Evolutionary conservation across 2,329 filamentous ascomycete genomes (phyloP).

Genomic region (Mycosphaerella arachidis): DNA sequence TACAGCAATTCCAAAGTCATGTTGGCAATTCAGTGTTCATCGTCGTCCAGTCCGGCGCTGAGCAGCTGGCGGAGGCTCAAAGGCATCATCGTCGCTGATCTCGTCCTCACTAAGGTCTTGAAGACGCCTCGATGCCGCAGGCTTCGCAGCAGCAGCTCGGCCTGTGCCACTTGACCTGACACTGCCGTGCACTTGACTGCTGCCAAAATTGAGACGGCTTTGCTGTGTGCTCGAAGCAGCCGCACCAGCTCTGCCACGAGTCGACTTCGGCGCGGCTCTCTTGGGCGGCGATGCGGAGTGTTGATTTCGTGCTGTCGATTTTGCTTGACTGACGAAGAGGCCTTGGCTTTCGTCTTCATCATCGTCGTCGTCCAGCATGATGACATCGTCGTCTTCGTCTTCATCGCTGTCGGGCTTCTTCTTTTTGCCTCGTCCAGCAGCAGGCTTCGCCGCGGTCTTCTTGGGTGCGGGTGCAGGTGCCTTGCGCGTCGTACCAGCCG

Average conservation of each 20-base stretch:
- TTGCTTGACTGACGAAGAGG: conserved; percentile 38
- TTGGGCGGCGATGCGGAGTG: conserved; percentile 23
- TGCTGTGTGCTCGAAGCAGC: conserved; percentile 14
- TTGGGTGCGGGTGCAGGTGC: conserved; percentile 35
- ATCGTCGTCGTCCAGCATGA: conserved; percentile 42
- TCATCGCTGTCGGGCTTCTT: conserved; percentile 42
- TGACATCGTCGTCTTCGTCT: conserved; percentile 40
- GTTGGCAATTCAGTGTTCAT: conserved; percentile 3
- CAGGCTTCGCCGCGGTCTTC: conserved; percentile 29
- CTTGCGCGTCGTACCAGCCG: conserved; percentile 40
- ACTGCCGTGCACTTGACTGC: conserved; percentile 15
- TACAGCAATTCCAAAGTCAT: not conserved
- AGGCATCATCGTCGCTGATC: conserved; percentile 38
- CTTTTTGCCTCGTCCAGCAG: conserved; percentile 38
- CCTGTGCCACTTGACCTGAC: conserved; percentile 10
- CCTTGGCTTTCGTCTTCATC: conserved; percentile 44
- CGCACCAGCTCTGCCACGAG: conserved; percentile 16
- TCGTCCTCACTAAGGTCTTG: conserved; percentile 35
- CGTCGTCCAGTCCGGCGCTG: conserved; percentile 19
- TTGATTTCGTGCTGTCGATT: conserved; percentile 14
- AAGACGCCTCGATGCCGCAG: conserved; percentile 24
- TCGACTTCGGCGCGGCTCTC: conserved; percentile 15
- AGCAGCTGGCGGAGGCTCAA: conserved; percentile 32
- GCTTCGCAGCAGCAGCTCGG: conserved; percentile 11
- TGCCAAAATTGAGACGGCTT: conserved; percentile 19